Evolutionary conservation across 306 rosid species (phyloP), one percentile per base, ranked within the genome.

Genomic region (Gastrolobium bilobum): DNA sequence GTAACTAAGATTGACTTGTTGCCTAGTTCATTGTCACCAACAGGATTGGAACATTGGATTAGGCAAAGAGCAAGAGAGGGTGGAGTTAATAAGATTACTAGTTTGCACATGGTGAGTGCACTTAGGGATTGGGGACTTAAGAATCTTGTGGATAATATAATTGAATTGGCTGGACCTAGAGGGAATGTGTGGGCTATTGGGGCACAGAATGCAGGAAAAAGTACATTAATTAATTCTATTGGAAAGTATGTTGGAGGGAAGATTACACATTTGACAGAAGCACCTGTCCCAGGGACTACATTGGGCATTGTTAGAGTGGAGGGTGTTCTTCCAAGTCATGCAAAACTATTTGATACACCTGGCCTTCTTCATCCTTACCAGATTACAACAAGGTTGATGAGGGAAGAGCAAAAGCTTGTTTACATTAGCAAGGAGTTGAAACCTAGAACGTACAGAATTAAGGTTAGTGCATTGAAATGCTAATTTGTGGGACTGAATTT

Each of bases 181-280:
- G 99, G 99, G 57, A 90, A 89, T 69, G 95, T 92, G 69, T 95
- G 99, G 99, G 92, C 90, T 15, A 83, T 95, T 71, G 99, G 99
- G 69, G 96, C 99, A 0, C 99, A 95, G 66, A 95, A 95, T 82
- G 99, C 97, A 1, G 99, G 99, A 58, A 95, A 95, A 89, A 92
- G 98, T 71, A 95, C 99, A 1, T 68, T 92, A 74, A 89, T 95
- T 51, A 95, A 95, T 69, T 86, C 95, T 1, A 85, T 92, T 8
- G 98, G 97, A 40, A 90, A 81, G 79, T 48, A 76, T 76, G 85
- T 82, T 35, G 94, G 89, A 67, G 91, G 91, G 62, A 92, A 91
- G 84, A 68, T 90, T 72, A 64, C 88, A 5, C 97, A 92, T 69
- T 79, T 95, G 87, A 95, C 99, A 0, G 97, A 91, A 82, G 99